Conservation (phyloP, 805 yeast genomes). For the Limtongia smithiae region DNA sequence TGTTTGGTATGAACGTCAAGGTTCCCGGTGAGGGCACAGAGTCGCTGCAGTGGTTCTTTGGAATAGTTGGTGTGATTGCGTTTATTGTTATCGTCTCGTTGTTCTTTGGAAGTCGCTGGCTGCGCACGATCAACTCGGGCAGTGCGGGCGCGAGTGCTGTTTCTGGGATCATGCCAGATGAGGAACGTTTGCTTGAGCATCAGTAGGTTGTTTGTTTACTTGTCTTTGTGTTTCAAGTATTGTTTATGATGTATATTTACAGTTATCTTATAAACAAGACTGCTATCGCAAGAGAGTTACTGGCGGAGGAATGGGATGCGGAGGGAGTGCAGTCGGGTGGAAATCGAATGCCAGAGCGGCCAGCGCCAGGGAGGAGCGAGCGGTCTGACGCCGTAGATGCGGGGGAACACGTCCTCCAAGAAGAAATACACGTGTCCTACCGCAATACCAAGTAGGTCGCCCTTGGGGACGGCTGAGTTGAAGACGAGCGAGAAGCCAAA, state of each 20-base stretch:
- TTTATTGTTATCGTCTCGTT: slow-evolving; percentile 42
- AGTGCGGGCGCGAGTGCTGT: not conserved
- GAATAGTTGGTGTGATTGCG: slow-evolving; percentile 55
- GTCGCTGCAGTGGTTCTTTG: slow-evolving; percentile 61
- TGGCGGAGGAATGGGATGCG: too few species aligned
- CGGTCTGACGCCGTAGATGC: slow-evolving; percentile 36
- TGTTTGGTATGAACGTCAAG: slow-evolving; percentile 92
- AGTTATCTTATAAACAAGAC: too few species aligned
- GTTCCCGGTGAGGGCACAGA: slow-evolving; percentile 65
- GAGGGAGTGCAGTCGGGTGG: too few species aligned
- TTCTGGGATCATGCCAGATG: not conserved
- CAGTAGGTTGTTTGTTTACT: too few species aligned
- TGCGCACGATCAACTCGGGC: not conserved
- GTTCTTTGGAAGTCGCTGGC: slow-evolving; percentile 38
- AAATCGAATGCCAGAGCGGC: slow-evolving; percentile 9
- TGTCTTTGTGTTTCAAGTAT: too few species aligned
- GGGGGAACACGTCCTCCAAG: slow-evolving; percentile 45
- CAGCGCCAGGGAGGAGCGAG: slow-evolving; percentile 46
- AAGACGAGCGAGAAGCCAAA: slow-evolving; percentile 32
- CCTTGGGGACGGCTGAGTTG: slow-evolving; percentile 27
- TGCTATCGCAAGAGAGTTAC: too few species aligned
- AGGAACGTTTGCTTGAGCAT: too few species aligned
- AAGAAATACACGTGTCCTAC: slow-evolving; percentile 46
- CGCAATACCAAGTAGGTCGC: slow-evolving; percentile 40
- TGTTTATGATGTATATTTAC: too few species aligned